phyloP scores from a whole-genome alignment of 2,329 filamentous ascomycete genomes.

The Apiospora phragmitis region DNA sequence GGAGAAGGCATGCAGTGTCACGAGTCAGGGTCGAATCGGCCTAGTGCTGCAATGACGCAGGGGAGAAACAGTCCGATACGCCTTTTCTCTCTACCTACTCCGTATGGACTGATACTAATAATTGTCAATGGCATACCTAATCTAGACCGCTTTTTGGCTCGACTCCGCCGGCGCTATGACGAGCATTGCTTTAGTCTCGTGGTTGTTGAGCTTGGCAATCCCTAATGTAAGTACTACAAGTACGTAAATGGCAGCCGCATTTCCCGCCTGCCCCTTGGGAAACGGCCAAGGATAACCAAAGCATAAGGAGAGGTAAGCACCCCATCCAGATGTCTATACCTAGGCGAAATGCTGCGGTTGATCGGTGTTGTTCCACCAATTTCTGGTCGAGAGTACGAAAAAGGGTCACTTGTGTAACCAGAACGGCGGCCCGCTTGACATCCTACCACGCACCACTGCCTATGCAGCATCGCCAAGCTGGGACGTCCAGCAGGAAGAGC shows the following conservation, averaged over 20 bases:
- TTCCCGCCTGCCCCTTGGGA: not conserved
- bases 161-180: constrained; percentile 3
- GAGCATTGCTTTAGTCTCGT: not conserved
- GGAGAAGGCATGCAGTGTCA: too few relatives aligned
- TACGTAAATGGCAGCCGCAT: not conserved
- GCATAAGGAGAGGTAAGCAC: not conserved
- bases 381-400: not conserved
- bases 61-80: not conserved
- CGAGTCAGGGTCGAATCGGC: not conserved
- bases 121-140: not conserved
- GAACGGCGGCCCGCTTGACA: not conserved
- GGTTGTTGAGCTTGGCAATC: not conserved
- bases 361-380: not conserved
- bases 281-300: not conserved
- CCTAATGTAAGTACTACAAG: not conserved
- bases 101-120: too few relatives aligned
- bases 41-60: constrained; percentile 5
- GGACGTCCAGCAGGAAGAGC: not conserved
- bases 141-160: constrained; percentile 1
- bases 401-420: not conserved
- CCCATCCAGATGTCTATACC: not conserved
- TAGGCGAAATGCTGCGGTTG: not conserved
- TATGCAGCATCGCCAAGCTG: not conserved
- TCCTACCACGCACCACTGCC: not conserved
- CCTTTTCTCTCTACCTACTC: not conserved